Evolutionary conservation across 495 filamentous ascomycete species (phyloP), one percentile per base, ranked within the genome.

Genomic region (Talaromyces borbonicus): DNA sequence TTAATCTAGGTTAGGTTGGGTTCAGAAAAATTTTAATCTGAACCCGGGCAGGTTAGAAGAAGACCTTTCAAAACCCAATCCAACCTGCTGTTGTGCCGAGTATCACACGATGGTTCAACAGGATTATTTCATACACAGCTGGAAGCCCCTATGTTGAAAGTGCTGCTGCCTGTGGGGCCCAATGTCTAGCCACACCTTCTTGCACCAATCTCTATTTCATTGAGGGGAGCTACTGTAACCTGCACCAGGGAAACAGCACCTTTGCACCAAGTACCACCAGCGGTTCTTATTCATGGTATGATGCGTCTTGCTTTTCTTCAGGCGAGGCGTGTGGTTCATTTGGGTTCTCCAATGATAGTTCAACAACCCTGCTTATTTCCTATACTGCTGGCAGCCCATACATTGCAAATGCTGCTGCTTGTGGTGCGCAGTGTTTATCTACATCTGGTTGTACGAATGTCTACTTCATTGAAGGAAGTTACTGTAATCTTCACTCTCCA

Each of bases 131-230:
- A 4, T 37, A 37, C 18, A 37, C 33, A 16, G 5, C 33, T 37
- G 33, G 33, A 20, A 37, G 14, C 32, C 32, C 32, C 9, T 37
- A 37, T 18, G 33, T 37, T 37, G 15, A 19, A 18, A 37, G 33
- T n/a, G 31, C 31, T 14, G 31, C 31, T 14, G 12, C 31, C 6
- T 35, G 31, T n/a, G 31, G 31, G 16, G 33, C 33, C 3, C 33
- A 37, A 8, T 37, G 33, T 18, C 18, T 37, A 37, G 7, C 15
- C 7, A 37, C 33, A 37, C 18, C 7, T 8, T 16, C 14, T 20
- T 37, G 33, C 33, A 37, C 33, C 3, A 37, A 37, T 37, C 7
- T 37, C 33, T 37, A 37, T 37, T 37, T 37, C 14, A 37, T 18
- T 18, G 33, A 37, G 33, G 33, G 33, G 11, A 9, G 14, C 11